These are phyloP conservation scores for Pythium dissimile DNA, from an alignment of 352 stramenopile genomes.

Conservation along the genomic window DNA sequence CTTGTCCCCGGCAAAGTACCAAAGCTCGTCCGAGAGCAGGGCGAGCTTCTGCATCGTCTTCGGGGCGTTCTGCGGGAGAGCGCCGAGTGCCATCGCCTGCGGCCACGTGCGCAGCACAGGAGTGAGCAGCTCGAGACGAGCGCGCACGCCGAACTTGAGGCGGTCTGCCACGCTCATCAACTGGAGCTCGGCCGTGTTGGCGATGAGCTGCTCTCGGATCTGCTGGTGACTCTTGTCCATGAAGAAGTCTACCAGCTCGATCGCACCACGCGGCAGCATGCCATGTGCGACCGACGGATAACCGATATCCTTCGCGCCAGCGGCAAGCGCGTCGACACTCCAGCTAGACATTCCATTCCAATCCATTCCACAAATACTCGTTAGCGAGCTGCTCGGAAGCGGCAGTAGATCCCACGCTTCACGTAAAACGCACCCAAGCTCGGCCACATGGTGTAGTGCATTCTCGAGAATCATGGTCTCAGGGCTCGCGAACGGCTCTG, in stretches of 20 bases:
- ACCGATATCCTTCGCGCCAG: constrained; percentile 59
- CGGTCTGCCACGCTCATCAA: constrained; percentile 71
- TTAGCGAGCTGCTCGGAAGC: not conserved
- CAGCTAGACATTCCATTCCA: constrained; percentile 35
- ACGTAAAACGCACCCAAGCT: constrained; percentile 38
- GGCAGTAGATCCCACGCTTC: not conserved
- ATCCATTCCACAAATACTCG: too few relatives aligned
- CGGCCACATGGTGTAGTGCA: constrained; percentile 42
- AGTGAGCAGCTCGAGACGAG: constrained; percentile 59
- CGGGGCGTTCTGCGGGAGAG: constrained; percentile 67
- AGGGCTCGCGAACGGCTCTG: constrained; percentile 28
- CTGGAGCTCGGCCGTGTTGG: constrained; percentile 57
- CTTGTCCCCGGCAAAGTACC: constrained; percentile 85
- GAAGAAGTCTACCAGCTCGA: constrained; percentile 84
- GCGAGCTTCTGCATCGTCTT: constrained; percentile 69
- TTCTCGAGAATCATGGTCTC: constrained; percentile 55
- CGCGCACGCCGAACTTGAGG: constrained; percentile 75
- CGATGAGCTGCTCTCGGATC: constrained; percentile 55
- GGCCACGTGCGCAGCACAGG: constrained; percentile 62
- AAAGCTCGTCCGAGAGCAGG: constrained; percentile 79
- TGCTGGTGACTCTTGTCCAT: constrained; percentile 73
- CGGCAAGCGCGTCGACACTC: constrained; percentile 68
- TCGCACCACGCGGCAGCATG: constrained; percentile 70
- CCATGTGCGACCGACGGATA: constrained; percentile 81
- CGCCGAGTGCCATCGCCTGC: constrained; percentile 79